Evolutionary conservation across 768 basidiomycete genomes (phyloP), one percentile per base, ranked within the genome.

Genomic region (Leccinum disarticulatum): DNA sequence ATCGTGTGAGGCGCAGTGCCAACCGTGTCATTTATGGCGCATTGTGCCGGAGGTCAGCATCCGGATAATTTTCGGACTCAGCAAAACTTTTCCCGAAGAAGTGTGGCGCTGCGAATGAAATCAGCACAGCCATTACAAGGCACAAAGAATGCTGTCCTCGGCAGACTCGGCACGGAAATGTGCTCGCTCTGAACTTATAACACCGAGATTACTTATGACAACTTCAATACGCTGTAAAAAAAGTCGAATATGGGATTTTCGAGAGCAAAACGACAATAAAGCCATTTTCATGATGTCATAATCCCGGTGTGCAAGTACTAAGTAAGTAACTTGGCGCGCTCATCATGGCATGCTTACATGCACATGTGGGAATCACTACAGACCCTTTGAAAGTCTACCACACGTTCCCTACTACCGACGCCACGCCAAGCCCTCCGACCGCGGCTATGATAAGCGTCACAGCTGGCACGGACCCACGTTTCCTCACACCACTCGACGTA

Each of bases 371-470:
- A 43, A 43, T 11, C n/a, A 19, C 41, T 43, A 22, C 10, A 10
- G 1, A 19, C 11, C n/a, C 7, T 22, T 22, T 22, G 22, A 43
- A 19, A 43, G 10, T 22, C 30, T 52, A 52, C 25, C 52, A 55
- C 48, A 17, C 13, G 38, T 50, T 49, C 55, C 62, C 63, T 1
- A 63, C 22, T 1, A 63, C 22, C 57, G 67, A 43, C 55, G 66
- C 52, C 47, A 55, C 43, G 49, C 60, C 65, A 60, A 69, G 54
- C 27, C 50, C 65, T 51, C 65, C 64, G 38, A 62, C 30, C 30
- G 51, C 50, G 31, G 59, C 58, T 9, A 65, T 43, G 28, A 66
- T 19, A 49, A 48, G 64, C 9, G 56, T 58, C 53, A 55, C 52
- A 36, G 62, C 55, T n/a, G 55, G 58, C 5, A 22, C 38, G 27